Conservation (phyloP, 176 grass and related monocot species). For the Aegilops longissima region DNA sequence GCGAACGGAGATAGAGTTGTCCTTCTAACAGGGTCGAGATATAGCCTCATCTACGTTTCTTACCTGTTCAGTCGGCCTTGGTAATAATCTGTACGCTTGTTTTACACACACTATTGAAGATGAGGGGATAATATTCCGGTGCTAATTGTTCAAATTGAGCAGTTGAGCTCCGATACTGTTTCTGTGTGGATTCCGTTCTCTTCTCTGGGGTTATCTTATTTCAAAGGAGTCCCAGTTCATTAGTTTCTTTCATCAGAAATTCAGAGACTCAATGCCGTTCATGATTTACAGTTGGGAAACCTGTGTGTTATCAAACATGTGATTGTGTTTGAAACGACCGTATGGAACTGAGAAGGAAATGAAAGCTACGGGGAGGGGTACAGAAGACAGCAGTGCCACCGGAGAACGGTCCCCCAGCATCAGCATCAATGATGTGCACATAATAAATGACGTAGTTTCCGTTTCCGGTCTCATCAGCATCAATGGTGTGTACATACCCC, state of each 20-base stretch:
- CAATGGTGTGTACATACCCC: not conserved
- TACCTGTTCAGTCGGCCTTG: too few species aligned
- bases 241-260: not conserved
- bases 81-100: constrained; percentile 19
- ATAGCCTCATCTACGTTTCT: not conserved
- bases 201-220: not conserved
- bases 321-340: not conserved
- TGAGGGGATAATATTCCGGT: not conserved
- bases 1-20: not conserved
- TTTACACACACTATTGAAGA: not conserved
- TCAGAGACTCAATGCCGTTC: not conserved
- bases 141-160: not conserved
- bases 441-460: constrained; percentile 42
- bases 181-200: not conserved
- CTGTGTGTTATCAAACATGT: not conserved
- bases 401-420: not conserved
- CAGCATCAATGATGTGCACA: constrained; percentile 1
- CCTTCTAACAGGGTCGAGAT: not conserved
- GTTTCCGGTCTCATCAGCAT: constrained; percentile 11
- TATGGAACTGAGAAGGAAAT: not conserved
- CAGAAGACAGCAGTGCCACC: constrained; percentile 14
- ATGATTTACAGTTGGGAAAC: not conserved
- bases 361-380: not conserved
- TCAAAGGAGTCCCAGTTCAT: not conserved
- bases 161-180: not conserved